These are phyloP conservation scores for Chamaecrista fasciculata DNA, from an alignment of 306 rosid species.

Conservation along the genomic window DNA sequence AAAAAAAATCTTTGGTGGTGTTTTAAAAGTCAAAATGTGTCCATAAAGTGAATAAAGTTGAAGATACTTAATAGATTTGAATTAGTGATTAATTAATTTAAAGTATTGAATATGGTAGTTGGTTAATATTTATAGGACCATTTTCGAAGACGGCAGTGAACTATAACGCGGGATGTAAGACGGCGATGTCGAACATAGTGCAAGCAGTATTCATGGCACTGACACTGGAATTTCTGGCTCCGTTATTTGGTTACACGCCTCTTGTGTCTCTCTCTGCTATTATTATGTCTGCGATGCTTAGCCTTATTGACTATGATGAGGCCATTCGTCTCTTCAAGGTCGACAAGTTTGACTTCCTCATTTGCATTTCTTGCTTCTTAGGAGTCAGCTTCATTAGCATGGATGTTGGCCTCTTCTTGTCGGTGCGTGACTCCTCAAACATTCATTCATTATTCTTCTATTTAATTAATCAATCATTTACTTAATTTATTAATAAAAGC, in stretches of 20 bases:
- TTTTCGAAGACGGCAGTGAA: conserved; percentile 96
- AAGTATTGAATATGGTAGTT: too few species aligned
- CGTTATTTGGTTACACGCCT: conserved; percentile 79
- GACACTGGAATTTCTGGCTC: conserved; percentile 67
- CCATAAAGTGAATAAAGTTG: too few species aligned
- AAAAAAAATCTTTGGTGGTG: too few species aligned
- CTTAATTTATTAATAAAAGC: too few species aligned
- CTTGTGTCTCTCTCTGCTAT: conserved; percentile 86
- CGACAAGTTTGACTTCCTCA: conserved; percentile 76
- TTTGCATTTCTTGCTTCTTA: conserved; percentile 68
- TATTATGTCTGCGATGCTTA: conserved; percentile 80
- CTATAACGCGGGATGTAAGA: conserved; percentile 71
- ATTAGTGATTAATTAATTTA: too few species aligned
- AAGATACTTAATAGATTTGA: too few species aligned
- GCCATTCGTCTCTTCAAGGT: conserved; percentile 57
- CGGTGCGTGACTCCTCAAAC: conserved; percentile 47
- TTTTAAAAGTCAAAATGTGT: too few species aligned
- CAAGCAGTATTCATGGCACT: conserved; percentile 57
- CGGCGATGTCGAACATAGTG: conserved; percentile 74
- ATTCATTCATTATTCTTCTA: too few species aligned
- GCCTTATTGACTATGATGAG: conserved; percentile 56
- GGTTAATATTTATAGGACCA: conserved; percentile 59
- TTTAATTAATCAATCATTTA: not conserved
- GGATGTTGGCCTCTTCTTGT: conserved; percentile 68
- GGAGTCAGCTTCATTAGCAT: conserved; percentile 65